phyloP scores from a whole-genome alignment of 345 rosid genomes.

The thale cress (Arabidopsis thaliana) region DNA sequence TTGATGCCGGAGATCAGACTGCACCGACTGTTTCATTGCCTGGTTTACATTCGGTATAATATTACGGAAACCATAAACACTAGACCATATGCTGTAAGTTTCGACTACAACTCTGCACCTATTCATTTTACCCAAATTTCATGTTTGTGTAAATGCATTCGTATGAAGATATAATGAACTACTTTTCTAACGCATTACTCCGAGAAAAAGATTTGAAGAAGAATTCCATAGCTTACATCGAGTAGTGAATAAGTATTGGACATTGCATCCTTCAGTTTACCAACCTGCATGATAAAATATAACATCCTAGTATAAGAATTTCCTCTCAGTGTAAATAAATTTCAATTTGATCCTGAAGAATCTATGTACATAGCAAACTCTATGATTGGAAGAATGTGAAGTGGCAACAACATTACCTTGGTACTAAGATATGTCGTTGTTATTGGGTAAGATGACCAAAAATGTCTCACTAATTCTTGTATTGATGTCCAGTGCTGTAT shows the following conservation, averaged over 20 bases:
- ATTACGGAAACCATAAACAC: conserved; percentile 7
- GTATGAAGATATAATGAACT: conserved; percentile 14
- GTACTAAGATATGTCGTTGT: conserved; percentile 66
- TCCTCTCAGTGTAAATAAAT: not conserved
- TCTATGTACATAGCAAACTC: not conserved
- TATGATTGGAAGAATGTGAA: not conserved
- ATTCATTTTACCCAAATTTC: conserved; percentile 6
- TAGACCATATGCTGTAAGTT: not conserved
- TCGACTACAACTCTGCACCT: not conserved
- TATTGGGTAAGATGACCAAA: conserved; percentile 93
- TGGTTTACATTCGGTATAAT: conserved; percentile 36
- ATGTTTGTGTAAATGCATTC: not conserved
- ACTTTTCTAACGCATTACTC: conserved; percentile 3
- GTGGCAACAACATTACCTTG: conserved; percentile 55
- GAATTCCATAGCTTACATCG: conserved; percentile 55
- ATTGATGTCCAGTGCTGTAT: conserved; percentile 78
- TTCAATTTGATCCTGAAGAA: not conserved
- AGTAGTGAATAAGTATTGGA: conserved; percentile 76
- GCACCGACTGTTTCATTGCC: conserved; percentile 82
- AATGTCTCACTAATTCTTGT: conserved; percentile 77
- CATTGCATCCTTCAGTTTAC: conserved; percentile 83
- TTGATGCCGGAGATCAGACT: conserved; percentile 73
- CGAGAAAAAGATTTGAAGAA: not conserved
- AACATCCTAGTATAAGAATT: not conserved
- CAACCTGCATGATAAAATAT: conserved; percentile 57